Percentiles rank a stretch among this genome's conserved stretches.
phyloP scores from a whole-genome alignment of 1,284 basidiomycete species.

The Acaromyces ingoldii region DNA sequence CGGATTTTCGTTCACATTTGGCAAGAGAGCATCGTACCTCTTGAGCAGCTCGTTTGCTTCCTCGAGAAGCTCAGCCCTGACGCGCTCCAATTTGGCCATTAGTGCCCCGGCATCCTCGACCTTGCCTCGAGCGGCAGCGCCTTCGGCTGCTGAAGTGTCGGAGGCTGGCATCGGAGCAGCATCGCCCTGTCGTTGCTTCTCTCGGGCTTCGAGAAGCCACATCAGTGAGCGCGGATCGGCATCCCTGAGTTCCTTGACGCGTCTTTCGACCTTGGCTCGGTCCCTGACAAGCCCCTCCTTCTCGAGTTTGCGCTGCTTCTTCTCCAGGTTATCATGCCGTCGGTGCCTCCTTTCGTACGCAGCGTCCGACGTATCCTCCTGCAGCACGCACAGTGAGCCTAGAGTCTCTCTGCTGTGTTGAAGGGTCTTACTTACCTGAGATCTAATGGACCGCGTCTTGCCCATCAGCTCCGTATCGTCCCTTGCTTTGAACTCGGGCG shows the following conservation, averaged over 20 bases:
- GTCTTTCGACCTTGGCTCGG: constrained; percentile 80
- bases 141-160: background rate
- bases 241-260: constrained; percentile 73
- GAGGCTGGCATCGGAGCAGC: background rate
- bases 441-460: constrained; percentile 30
- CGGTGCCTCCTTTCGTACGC: constrained; percentile 78
- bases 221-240: constrained; percentile 59
- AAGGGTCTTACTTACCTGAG: constrained; percentile 12
- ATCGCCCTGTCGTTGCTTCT: constrained; percentile 15
- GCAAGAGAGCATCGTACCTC: constrained; percentile 30
- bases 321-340: constrained; percentile 79
- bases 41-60: constrained; percentile 29
- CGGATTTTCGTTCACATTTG: background rate
- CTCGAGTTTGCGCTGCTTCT: constrained; percentile 74
- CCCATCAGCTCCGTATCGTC: constrained; percentile 35
- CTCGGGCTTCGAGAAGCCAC: constrained; percentile 29
- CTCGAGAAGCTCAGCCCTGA: constrained; percentile 28
- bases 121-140: background rate
- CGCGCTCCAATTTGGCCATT: constrained; percentile 20
- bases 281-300: constrained; percentile 84
- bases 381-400: background rate
- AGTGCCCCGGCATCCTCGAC: background rate
- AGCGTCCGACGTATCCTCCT: constrained; percentile 71
- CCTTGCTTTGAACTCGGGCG: constrained; percentile 32
- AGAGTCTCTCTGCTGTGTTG: background rate